Evolutionary conservation across 2,329 filamentous ascomycete species (phyloP).

Genomic region (Ascochyta clinopodiicola): DNA sequence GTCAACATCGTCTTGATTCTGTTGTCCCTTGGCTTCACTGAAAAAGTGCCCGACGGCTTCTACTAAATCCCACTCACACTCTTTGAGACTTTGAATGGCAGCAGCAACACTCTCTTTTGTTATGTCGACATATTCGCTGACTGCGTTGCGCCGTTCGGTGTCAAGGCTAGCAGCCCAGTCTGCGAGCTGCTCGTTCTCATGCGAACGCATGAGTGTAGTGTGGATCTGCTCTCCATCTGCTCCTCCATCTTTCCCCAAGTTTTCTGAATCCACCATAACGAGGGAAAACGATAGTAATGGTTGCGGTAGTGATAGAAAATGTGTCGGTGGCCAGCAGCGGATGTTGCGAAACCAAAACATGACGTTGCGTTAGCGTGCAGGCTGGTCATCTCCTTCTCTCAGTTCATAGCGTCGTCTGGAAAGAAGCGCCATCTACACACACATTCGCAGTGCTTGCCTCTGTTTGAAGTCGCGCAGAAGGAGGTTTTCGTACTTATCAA

Average conservation of each 20-base stretch:
- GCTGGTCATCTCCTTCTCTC: not conserved
- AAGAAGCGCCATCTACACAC: not conserved
- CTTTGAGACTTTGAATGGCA: slow-evolving; percentile 1
- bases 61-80: slow-evolving; percentile 6
- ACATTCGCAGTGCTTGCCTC: too few relatives aligned
- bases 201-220: not conserved
- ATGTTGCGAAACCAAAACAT: not conserved
- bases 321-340: not conserved
- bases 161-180: not conserved
- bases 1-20: not conserved
- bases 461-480: too few relatives aligned
- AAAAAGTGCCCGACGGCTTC: slow-evolving; percentile 5
- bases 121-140: not conserved
- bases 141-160: not conserved
- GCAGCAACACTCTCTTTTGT: slow-evolving; percentile 1
- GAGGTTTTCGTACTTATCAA: too few relatives aligned
- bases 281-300: not conserved
- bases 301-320: not conserved
- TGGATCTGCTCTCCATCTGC: not conserved
- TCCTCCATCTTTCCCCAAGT: not conserved
- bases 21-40: not conserved
- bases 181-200: not conserved
- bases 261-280: not conserved
- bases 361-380: not conserved
- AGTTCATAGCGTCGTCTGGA: not conserved